A percentile compares a stretch with the other conserved stretches of the same genome.
Evolutionary conservation across 2,329 filamentous ascomycete genomes (phyloP).

Genomic region (Ophiostoma novo-ulmi): DNA sequence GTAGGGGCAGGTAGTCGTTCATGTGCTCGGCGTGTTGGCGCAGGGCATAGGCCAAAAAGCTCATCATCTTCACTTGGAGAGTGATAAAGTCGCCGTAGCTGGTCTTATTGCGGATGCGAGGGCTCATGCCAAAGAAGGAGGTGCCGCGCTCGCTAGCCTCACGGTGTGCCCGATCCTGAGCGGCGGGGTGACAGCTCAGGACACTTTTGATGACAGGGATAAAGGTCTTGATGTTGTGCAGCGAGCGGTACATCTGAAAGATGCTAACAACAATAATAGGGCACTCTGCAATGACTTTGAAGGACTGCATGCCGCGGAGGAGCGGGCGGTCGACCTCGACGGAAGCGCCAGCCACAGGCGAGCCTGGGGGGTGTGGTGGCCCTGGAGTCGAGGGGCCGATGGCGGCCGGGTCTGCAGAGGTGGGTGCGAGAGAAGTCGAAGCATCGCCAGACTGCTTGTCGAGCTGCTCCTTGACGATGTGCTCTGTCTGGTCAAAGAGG

Average conservation of each 20-base stretch:
- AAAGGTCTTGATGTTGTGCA: slow-evolving; percentile 82
- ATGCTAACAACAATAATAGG: slow-evolving; percentile 98
- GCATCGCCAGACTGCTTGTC: slow-evolving; percentile 62
- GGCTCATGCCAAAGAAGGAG: slow-evolving; percentile 88
- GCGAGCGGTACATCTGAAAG: slow-evolving; percentile 81
- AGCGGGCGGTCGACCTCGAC: slow-evolving; percentile 77
- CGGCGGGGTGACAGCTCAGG: slow-evolving; percentile 80
- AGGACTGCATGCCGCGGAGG: slow-evolving; percentile 93
- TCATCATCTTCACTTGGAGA: slow-evolving; percentile 98
- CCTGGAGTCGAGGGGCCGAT: slow-evolving; percentile 62
- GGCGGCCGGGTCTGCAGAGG: slow-evolving; percentile 30
- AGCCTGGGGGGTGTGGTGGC: slow-evolving; percentile 67
- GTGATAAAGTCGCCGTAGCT: slow-evolving; percentile 98
- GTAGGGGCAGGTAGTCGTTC: slow-evolving; percentile 75
- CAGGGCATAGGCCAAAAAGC: slow-evolving; percentile 88
- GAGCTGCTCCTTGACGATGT: slow-evolving; percentile 90
- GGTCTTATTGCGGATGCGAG: slow-evolving; percentile 84
- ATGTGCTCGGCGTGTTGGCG: slow-evolving; percentile 82
- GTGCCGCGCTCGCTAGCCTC: slow-evolving; percentile 74
- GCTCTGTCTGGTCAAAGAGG: slow-evolving; percentile 91
- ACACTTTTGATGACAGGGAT: slow-evolving; percentile 91
- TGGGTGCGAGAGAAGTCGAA: not conserved
- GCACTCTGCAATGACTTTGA: slow-evolving; percentile 96
- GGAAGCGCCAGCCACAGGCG: slow-evolving; percentile 76
- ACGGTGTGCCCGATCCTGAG: slow-evolving; percentile 84